phyloP scores from a whole-genome alignment of 768 basidiomycete species.

The Russula lepida region DNA sequence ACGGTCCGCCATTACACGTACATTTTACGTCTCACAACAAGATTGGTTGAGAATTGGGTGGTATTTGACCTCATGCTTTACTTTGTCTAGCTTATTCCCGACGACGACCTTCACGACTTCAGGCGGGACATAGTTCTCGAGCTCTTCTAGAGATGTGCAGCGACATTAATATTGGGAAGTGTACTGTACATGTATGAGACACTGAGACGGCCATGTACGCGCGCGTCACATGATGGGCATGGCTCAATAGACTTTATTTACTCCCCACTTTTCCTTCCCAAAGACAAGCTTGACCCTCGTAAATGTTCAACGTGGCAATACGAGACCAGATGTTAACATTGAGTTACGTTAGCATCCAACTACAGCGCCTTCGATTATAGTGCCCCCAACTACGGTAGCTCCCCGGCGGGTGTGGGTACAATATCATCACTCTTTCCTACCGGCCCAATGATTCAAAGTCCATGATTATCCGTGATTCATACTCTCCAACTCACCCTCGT shows the following conservation, averaged over 20 bases:
- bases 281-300: neutral
- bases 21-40: too few species aligned
- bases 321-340: neutral
- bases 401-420: neutral
- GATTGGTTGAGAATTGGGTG: too few species aligned
- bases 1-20: too few species aligned
- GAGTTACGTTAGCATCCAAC: neutral
- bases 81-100: constrained; percentile 93
- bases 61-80: too few species aligned
- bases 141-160: constrained; percentile 79
- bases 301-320: neutral
- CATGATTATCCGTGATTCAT: neutral
- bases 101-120: constrained; percentile 92
- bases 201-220: too few species aligned
- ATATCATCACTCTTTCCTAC: neutral
- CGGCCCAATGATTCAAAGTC: neutral
- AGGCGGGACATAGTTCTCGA: constrained; percentile 83
- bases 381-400: neutral
- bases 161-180: too few species aligned
- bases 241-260: too few species aligned
- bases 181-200: too few species aligned
- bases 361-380: neutral
- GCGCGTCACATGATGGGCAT: too few species aligned
- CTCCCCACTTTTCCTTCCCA: neutral
- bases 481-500: neutral